phyloP scores from a whole-genome alignment of 2,329 filamentous ascomycete genomes.

The Drechslerella coelobrocha region DNA sequence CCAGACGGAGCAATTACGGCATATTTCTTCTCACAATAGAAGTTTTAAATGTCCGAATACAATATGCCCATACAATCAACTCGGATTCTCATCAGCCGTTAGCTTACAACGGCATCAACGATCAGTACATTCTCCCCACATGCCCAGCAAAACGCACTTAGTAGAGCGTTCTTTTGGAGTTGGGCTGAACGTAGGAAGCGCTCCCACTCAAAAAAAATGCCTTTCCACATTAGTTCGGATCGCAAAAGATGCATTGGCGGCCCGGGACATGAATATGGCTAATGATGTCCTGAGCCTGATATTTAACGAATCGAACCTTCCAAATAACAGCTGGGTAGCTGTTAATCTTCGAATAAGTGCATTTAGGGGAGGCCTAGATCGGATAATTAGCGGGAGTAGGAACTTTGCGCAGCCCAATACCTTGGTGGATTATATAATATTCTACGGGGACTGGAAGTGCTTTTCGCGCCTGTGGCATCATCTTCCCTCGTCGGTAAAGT shows the following conservation, averaged over 20 bases:
- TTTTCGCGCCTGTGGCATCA: too few relatives aligned
- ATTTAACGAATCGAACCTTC: too few relatives aligned
- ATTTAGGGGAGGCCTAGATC: too few relatives aligned
- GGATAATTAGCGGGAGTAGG: too few relatives aligned
- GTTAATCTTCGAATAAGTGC: too few relatives aligned
- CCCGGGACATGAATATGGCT: background rate
- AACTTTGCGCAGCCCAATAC: too few relatives aligned
- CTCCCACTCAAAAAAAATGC: too few relatives aligned
- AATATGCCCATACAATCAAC: background rate
- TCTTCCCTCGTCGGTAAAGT: too few relatives aligned
- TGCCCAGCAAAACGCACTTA: background rate
- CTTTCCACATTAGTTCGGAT: too few relatives aligned
- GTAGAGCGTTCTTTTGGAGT: background rate
- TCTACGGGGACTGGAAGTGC: too few relatives aligned
- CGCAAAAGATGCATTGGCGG: conserved; percentile 1
- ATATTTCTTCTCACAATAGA: background rate
- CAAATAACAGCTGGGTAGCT: too few relatives aligned
- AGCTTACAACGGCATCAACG: background rate
- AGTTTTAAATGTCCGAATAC: conserved; percentile 6
- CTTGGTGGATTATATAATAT: too few relatives aligned
- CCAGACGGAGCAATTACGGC: background rate
- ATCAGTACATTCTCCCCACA: background rate
- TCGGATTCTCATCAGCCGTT: conserved; percentile 2
- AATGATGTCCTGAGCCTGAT: background rate
- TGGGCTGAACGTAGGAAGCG: background rate